Base-by-base conservation (phyloP, 148 eudicot species). In the Persicaria tinctoria region DNA sequence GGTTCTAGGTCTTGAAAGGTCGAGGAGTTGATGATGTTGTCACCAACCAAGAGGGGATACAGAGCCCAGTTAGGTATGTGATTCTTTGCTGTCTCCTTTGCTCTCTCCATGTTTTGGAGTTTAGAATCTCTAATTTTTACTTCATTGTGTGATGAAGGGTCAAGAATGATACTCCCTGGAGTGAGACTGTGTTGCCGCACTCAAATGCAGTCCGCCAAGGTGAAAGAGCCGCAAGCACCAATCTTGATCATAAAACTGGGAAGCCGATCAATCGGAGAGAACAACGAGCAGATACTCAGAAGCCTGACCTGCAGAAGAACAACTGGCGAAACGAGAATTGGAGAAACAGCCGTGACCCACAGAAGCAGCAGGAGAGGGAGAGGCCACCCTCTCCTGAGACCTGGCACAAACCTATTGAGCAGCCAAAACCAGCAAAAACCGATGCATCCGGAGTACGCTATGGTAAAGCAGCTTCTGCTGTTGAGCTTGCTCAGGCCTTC, bases 301-400 rank as follows among this genome's bases (percentile, higher is more conserved):
- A 78, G 80, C 48, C 77, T 64, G 94, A 91, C 70, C 3, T 50
- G 46, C 98, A 86, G 73, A 90, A 82, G 80, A 87, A 83, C 82
- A 91, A 87, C 74, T 80, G 91, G 91, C 88, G 87, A 75, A 86
- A 78, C 50, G 96, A 92, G 75, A 89, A 85, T 46, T 78, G 87
- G 86, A 89, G 86, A 81, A 85, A 81, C 74, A 70, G 70, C 74
- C 72, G 78, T 79, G 93, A 90, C n/a, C 47, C 81, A 9, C 89
- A 84, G 81, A 87, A 84, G 83, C 82, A 80, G 18, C 85, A 77
- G 57, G n/a, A 81, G 48, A 84, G 76, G 74, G 93, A 92, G 81
- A 88, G 98, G 76, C 82, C 86, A 4, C 84, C 96, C 23, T 91
- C 98, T 48, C 98, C 98, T 5, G 97, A 95, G 76, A 92, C 98